Evolutionary conservation across 2,329 filamentous ascomycete genomes (phyloP).

Genomic region (Chaetomium strumarium): DNA sequence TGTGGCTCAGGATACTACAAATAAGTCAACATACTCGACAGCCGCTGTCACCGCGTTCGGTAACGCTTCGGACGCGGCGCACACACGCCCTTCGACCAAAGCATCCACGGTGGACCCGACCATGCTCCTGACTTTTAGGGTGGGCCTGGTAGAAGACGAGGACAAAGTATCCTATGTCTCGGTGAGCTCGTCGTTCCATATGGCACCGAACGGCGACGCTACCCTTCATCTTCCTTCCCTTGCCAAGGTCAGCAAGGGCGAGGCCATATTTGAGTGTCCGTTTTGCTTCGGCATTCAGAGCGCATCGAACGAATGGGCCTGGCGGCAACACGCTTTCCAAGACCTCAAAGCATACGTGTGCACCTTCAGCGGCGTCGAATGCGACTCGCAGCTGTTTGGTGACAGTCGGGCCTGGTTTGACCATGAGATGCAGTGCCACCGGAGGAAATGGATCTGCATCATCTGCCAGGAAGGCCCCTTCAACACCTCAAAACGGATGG

Average conservation of each 20-base stretch:
- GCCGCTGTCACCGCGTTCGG: too few relatives aligned
- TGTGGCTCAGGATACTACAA: too few relatives aligned
- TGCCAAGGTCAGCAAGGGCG: neutral
- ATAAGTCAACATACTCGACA: too few relatives aligned
- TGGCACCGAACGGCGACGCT: too few relatives aligned
- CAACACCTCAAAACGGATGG: neutral
- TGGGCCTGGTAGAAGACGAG: neutral
- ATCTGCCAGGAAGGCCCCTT: constrained; percentile 18
- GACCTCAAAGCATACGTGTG: constrained; percentile 33
- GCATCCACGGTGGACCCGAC: neutral
- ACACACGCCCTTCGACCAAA: neutral
- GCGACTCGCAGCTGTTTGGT: constrained; percentile 27
- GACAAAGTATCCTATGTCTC: neutral
- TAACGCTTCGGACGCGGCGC: too few relatives aligned
- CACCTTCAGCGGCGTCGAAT: constrained; percentile 27
- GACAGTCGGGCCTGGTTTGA: constrained; percentile 29
- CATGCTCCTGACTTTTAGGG: neutral
- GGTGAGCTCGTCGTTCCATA: too few relatives aligned
- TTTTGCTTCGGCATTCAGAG: neutral
- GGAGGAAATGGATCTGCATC: constrained; percentile 26
- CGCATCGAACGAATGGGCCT: neutral
- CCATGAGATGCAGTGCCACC: constrained; percentile 31
- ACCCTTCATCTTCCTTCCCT: neutral
- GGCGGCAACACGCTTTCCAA: constrained; percentile 27
- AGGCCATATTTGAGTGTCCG: neutral